Base-by-base conservation (phyloP, 78 protist species). In the Polysphondylium violaceum region DNA sequence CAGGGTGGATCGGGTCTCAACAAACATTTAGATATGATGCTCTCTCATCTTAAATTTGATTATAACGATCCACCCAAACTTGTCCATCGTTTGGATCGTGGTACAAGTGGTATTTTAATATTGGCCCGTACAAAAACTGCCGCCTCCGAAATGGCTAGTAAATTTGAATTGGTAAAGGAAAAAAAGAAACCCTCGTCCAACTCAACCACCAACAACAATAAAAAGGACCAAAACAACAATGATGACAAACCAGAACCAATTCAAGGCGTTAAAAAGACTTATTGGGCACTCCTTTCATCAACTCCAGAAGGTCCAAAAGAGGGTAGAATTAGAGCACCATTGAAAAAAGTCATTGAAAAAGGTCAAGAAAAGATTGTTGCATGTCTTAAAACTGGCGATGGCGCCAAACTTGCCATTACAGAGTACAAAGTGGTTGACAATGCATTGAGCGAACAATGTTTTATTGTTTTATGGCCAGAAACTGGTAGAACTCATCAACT, bases 401-500 rank as follows among this genome's bases (percentile, higher is more conserved):
- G 86, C 35, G 75, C 86, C 1, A 77, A 81, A 60, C 21, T 79
- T 16, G 89, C 81, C 14, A 68, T 81, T 3, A 79, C 89, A 23
- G 90, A 77, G 61, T 77, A 74, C 4, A 33, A 69, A 31, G 88
- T 92, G 8, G n/a, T 74, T 21, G 75, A 77, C 47, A 47, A 33
- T 47, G 44, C 73, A 12, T 19, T 77, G 17, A 33, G 72, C 0
- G 44, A 83, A 23, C 44, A 74, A 56, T 78, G 72, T 25, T 83
- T 93, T 41, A 73, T 93, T 27, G 9, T 56, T 16, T 51, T 93
- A 7, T 86, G 72, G 67, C 95, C 95, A n/a, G 90, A 76, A 44
- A 93, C 95, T 47, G 85, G 90, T 38, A 60, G 95, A 56, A 73
- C 78, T 3, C 92, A 83, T 78, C 95, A 93, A 58, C 50, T 85